Base-by-base conservation (phyloP, 1,284 basidiomycete species). In the Jaminaea rosea region DNA sequence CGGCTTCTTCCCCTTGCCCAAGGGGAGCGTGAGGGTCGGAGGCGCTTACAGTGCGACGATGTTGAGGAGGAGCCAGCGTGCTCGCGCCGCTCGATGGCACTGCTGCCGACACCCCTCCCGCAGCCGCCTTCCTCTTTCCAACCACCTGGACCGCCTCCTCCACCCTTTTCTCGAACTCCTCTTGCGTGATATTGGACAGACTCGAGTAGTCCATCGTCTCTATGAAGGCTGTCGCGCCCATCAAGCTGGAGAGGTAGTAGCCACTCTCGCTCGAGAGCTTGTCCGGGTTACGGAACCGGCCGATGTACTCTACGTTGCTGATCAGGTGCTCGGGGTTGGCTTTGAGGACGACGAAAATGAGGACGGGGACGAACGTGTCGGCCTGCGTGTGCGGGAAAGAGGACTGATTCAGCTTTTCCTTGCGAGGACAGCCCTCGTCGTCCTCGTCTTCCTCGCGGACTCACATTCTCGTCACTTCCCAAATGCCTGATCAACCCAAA, bases 171-270 rank as follows among this genome's bases (percentile, higher is more conserved):
- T 97, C 92, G 57, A 98, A 97, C 62, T 96, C 88, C 47, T 86
- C 85, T 73, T 92, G 87, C 0, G 87, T 84, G 58, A 97, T 93
- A 66, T 88, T 85, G 11, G 89, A 93, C 37, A 98, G 77, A 6
- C 87, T 87, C 0, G 88, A 86, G 59, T 92, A 87, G 74, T 97
- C 94, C 87, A 98, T 91, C 0, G 88, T 88, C 76, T 96, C 90
- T 59, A 96, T 90, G 74, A 96, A 96, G 1, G 88, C 86, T 26
- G 96, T 88, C 3, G 91, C 88, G 8, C 70, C 70, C 51, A 65
- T 63, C 56, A 98, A 77, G 76, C 88, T 93, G 0, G 91, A 94
- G 1, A 99, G 79, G 74, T 99, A 98, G 75, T 99, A 98, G 0
- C 92, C 94, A 8, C 88, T 86, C 77, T 99, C 94, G 62, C 92